phyloP scores from a whole-genome alignment of 805 yeast species.

The Metschnikowia colocasiae region DNA sequence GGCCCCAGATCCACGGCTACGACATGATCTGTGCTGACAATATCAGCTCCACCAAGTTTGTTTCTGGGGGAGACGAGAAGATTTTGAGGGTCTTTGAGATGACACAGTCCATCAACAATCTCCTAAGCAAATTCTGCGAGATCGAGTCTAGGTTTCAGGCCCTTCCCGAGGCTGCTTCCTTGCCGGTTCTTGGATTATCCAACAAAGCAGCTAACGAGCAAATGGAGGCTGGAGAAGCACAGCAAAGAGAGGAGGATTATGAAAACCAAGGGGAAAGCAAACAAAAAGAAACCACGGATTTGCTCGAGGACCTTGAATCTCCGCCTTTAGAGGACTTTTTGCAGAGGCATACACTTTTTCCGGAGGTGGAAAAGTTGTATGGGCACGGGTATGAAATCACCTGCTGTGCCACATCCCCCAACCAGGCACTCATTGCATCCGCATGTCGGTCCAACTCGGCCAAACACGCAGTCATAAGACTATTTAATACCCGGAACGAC shows the following conservation, averaged over 20 bases:
- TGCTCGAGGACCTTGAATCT: slow-evolving; percentile 41
- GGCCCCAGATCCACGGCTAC: slow-evolving; percentile 98
- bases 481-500: slow-evolving; percentile 62
- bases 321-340: slow-evolving; percentile 84
- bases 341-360: slow-evolving; percentile 90
- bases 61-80: slow-evolving; percentile 96
- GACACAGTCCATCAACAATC: slow-evolving; percentile 70
- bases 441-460: slow-evolving; percentile 87
- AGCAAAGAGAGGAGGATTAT: slow-evolving; percentile 38
- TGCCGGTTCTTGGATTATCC: slow-evolving; percentile 91
- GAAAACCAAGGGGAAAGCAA: slow-evolving; percentile 29
- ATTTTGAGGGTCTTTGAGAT: slow-evolving; percentile 83
- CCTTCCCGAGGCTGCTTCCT: slow-evolving; percentile 79
- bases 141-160: slow-evolving; percentile 22
- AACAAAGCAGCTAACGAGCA: slow-evolving; percentile 73
- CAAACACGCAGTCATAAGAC: slow-evolving; percentile 79
- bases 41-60: slow-evolving; percentile 58
- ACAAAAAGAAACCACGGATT: slow-evolving; percentile 43
- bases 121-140: slow-evolving; percentile 55
- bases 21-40: slow-evolving; percentile 83
- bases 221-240: slow-evolving; percentile 36
- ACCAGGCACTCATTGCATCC: slow-evolving; percentile 65
- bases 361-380: slow-evolving; percentile 89
- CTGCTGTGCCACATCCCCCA: slow-evolving; percentile 68
- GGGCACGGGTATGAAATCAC: slow-evolving; percentile 97